phyloP scores from a whole-genome alignment of 2,329 filamentous ascomycete genomes.

The Ophiocordyceps camponoti-rufipedis region DNA sequence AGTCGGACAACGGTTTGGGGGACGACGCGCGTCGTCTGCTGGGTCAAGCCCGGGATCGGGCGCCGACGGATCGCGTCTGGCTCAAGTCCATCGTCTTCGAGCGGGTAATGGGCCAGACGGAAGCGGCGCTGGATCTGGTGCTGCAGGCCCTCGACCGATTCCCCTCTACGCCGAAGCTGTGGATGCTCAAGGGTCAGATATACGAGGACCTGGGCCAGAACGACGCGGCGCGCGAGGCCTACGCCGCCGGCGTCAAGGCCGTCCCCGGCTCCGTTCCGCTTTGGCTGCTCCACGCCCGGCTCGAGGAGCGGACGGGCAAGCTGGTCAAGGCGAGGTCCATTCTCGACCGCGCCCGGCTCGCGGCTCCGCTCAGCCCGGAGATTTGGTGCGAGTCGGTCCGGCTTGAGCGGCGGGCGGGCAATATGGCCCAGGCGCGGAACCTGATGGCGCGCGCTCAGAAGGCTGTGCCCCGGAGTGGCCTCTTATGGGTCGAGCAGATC shows the following conservation, averaged over 20 bases:
- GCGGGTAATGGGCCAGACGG: constrained; percentile 60
- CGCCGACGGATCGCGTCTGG: constrained; percentile 91
- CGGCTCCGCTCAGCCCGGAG: constrained; percentile 66
- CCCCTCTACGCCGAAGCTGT: constrained; percentile 71
- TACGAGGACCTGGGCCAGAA: constrained; percentile 71
- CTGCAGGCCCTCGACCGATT: constrained; percentile 77
- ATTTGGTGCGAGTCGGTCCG: constrained; percentile 91
- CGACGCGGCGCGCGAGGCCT: constrained; percentile 77
- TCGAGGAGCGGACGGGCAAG: constrained; percentile 72
- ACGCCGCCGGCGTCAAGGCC: constrained; percentile 70
- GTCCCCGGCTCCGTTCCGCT: constrained; percentile 70
- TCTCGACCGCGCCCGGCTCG: constrained; percentile 76
- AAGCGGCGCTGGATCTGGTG: constrained; percentile 70
- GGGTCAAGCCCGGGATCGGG: constrained; percentile 65
- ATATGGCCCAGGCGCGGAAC: constrained; percentile 66
- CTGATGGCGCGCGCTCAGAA: constrained; percentile 89
- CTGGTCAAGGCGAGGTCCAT: constrained; percentile 86
- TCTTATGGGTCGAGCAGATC: constrained; percentile 88
- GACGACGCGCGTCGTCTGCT: constrained; percentile 71
- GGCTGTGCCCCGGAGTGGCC: constrained; percentile 71
- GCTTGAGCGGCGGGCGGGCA: constrained; percentile 74
- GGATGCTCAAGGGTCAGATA: constrained; percentile 98
- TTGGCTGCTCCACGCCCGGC: constrained; percentile 73
- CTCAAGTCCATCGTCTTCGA: constrained; percentile 93
- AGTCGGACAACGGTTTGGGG: constrained; percentile 72